Base-by-base conservation (phyloP, 2,329 filamentous ascomycete species). In the Diplocarpon rosae region DNA sequence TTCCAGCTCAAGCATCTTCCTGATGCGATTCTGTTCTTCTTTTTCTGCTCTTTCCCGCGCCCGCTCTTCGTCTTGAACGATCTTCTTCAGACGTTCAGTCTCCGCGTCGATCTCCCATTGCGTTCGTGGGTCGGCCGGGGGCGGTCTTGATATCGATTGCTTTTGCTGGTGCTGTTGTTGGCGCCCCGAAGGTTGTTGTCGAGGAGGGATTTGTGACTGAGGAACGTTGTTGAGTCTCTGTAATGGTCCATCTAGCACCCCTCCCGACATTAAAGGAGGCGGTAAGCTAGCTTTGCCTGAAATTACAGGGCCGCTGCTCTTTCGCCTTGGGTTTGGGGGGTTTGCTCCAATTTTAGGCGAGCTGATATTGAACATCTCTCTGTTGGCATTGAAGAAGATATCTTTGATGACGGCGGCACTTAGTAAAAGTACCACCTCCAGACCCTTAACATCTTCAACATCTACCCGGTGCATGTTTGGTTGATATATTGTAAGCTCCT, bases 391-490 rank as follows among this genome's bases (percentile, higher is more conserved):
- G 24, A 83, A 68, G 55, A 76, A 83, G 33, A 84, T 66, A 53
- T 84, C 80, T 35, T 76, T 72, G 47, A 84, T 79, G 28, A 79
- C 73, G 53, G 79, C 73, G 1, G 78, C 75, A 24, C 75, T 70
- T 15, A 83, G 63, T 15, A 83, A 61, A 14, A 96, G 65, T 1
- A 89, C 80, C 1, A 96, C 76, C 61, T 98, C 92, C 3, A 96
- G 69, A 0, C 92, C 92, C 63, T 95, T 96, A 46, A 83, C 79
- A 64, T 98, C 92, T 63, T 98, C 88, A 50, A 96, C 79, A 35
- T 96, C 89, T 10, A 96, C 83, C 6, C 92, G 75, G 49, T 83
- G 81, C 59, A 96, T 71, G 60, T 96, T 96, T 5, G 90, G 85
- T 64, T 98, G 85, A 67, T 96, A 95, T 34, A 98, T 73, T 1